Conservation (phyloP, 441 rosid genomes). For the Corymbia citriodora region DNA sequence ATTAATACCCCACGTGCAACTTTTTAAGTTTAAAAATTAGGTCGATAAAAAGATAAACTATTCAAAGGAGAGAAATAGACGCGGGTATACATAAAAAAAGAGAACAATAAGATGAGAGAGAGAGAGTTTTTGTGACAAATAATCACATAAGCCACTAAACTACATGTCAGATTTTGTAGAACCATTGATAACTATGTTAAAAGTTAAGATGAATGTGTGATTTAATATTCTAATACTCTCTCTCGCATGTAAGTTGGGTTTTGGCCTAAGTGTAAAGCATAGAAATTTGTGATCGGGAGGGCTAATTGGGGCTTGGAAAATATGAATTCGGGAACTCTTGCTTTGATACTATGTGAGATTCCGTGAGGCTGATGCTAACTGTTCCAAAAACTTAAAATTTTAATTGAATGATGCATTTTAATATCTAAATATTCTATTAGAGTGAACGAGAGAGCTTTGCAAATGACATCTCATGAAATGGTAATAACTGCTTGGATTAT, state of each 20-base stretch:
- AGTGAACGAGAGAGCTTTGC: neutral
- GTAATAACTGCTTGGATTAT: neutral
- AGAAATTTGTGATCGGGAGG: neutral
- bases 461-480: neutral
- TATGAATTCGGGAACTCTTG: neutral
- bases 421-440: neutral
- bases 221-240: neutral
- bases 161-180: neutral
- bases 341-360: neutral
- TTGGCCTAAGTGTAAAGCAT: neutral
- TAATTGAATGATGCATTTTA: rapidly evolving
- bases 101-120: neutral
- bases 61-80: neutral
- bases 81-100: neutral
- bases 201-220: neutral
- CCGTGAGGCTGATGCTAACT: rapidly evolving
- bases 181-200: neutral
- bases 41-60: neutral
- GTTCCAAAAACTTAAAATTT: neutral
- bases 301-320: neutral
- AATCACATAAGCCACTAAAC: neutral
- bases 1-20: neutral
- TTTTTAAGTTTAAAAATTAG: neutral
- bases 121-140: neutral
- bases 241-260: neutral